A percentile compares a stretch with the other conserved stretches of the same genome.
These are phyloP conservation scores for Neonectria ditissima DNA, from an alignment of 2,329 filamentous ascomycete genomes.

Conservation along the genomic window DNA sequence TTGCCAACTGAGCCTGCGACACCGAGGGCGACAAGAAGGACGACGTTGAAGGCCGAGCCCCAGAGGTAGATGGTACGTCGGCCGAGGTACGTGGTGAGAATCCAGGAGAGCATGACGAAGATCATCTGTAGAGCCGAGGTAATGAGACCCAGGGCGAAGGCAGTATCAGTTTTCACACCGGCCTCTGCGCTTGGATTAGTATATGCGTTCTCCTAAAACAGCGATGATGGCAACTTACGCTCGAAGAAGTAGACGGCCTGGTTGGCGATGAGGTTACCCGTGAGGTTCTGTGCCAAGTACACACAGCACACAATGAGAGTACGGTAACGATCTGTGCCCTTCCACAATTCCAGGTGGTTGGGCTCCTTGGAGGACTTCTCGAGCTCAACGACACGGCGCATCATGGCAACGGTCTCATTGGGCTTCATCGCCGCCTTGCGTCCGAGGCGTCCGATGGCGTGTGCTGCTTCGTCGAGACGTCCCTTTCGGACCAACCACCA, in stretches of 20 bases:
- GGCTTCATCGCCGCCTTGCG: slow-evolving; percentile 35
- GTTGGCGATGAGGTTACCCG: slow-evolving; percentile 71
- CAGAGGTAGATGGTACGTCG: slow-evolving; percentile 74
- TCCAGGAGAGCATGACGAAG: slow-evolving; percentile 75
- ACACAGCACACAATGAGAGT: slow-evolving; percentile 68
- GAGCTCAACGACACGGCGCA: slow-evolving; percentile 66
- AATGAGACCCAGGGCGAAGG: slow-evolving; percentile 73
- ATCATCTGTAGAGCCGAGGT: slow-evolving; percentile 72
- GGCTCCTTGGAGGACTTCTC: slow-evolving; percentile 59
- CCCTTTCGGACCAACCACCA: slow-evolving; percentile 68
- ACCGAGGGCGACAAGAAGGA: slow-evolving; percentile 68
- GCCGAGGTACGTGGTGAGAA: slow-evolving; percentile 72
- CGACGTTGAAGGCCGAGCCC: slow-evolving; percentile 65
- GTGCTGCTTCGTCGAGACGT: slow-evolving; percentile 54
- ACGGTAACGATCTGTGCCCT: slow-evolving; percentile 64
- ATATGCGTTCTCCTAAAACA: neutral
- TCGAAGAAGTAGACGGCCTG: slow-evolving; percentile 71
- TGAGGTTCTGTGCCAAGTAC: slow-evolving; percentile 69
- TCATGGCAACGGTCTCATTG: slow-evolving; percentile 64
- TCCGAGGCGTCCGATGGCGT: slow-evolving; percentile 61
- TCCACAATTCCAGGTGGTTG: slow-evolving; percentile 63
- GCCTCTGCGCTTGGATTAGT: slow-evolving; percentile 62
- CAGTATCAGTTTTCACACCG: slow-evolving; percentile 64
- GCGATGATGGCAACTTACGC: slow-evolving; percentile 39
- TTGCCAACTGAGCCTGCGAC: slow-evolving; percentile 65